These are phyloP conservation scores for Cryptococcus sp. DNA, from an alignment of 1,284 basidiomycete genomes.

Conservation along the genomic window DNA sequence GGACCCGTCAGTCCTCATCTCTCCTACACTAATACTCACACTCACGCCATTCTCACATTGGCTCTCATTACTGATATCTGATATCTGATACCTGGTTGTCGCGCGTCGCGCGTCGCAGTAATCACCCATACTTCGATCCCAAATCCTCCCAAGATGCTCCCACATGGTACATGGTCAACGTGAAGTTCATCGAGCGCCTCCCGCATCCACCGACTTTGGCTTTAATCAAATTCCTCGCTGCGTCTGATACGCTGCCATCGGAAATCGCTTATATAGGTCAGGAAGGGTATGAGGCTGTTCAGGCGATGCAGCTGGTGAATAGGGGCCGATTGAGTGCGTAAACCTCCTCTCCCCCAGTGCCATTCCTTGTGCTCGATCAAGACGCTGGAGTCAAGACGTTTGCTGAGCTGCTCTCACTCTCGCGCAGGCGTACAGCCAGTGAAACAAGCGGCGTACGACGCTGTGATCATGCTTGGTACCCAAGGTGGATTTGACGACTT, in stretches of 20 bases:
- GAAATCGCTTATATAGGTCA: conserved; percentile 66
- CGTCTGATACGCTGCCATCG: conserved; percentile 54
- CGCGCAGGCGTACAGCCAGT: conserved; percentile 66
- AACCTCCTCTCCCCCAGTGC: neutral
- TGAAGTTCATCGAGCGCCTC: conserved; percentile 69
- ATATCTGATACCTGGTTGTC: no score
- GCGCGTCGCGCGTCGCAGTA: conserved; percentile 46
- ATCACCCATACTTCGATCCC: conserved; percentile 86
- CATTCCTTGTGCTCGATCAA: neutral
- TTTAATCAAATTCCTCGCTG: conserved; percentile 68
- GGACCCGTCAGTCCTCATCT: conserved; percentile 65
- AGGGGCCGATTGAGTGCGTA: conserved; percentile 79
- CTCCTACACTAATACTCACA: neutral
- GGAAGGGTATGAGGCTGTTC: conserved; percentile 60
- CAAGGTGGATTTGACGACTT: conserved; percentile 61
- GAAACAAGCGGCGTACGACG: conserved; percentile 67
- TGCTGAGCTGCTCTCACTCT: neutral
- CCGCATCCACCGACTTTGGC: conserved; percentile 76
- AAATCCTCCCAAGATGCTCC: conserved; percentile 76
- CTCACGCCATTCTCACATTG: no score
- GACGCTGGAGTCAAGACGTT: neutral
- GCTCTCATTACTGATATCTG: no score
- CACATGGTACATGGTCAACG: conserved; percentile 88
- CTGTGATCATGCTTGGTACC: conserved; percentile 67
- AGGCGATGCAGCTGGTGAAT: conserved; percentile 77